These are phyloP conservation scores for Cerrena zonata DNA, from an alignment of 1,284 basidiomycete species.

Conservation along the genomic window DNA sequence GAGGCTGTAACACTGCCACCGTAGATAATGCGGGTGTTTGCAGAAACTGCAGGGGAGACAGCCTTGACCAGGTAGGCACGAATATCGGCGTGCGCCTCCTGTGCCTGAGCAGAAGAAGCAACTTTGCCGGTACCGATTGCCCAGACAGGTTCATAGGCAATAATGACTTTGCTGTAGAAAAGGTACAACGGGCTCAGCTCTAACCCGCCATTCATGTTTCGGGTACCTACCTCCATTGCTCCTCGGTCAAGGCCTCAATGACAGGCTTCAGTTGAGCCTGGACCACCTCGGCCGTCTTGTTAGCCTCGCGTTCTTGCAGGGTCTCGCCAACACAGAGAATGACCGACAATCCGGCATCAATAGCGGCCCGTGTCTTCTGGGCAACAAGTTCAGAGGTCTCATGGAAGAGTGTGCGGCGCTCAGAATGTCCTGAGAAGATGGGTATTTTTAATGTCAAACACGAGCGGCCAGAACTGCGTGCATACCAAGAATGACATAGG, in stretches of 20 bases:
- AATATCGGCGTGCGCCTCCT: slow-evolving; percentile 85
- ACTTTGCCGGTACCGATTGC: slow-evolving; percentile 98
- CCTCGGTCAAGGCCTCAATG: slow-evolving; percentile 54
- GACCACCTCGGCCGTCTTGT: slow-evolving; percentile 76
- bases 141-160: slow-evolving; percentile 98
- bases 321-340: slow-evolving; percentile 98
- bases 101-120: slow-evolving; percentile 85
- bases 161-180: slow-evolving; percentile 71
- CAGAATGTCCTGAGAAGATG: slow-evolving; percentile 71
- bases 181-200: not conserved
- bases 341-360: slow-evolving; percentile 73
- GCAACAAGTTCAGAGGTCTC: slow-evolving; percentile 84
- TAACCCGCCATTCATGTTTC: too few relatives aligned
- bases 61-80: slow-evolving; percentile 69
- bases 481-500: slow-evolving; percentile 87
- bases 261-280: slow-evolving; percentile 80
- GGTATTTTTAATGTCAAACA: not conserved
- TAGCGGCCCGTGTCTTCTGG: slow-evolving; percentile 78
- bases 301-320: slow-evolving; percentile 80
- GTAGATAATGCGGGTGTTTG: slow-evolving; percentile 84
- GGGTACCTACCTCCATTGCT: slow-evolving; percentile 69
- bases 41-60: slow-evolving; percentile 71
- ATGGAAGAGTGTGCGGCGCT: slow-evolving; percentile 88
- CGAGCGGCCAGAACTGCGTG: slow-evolving; percentile 1
- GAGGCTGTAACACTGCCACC: slow-evolving; percentile 88